phyloP scores from a whole-genome alignment of 768 basidiomycete genomes.

The Russula ochroleuca region DNA sequence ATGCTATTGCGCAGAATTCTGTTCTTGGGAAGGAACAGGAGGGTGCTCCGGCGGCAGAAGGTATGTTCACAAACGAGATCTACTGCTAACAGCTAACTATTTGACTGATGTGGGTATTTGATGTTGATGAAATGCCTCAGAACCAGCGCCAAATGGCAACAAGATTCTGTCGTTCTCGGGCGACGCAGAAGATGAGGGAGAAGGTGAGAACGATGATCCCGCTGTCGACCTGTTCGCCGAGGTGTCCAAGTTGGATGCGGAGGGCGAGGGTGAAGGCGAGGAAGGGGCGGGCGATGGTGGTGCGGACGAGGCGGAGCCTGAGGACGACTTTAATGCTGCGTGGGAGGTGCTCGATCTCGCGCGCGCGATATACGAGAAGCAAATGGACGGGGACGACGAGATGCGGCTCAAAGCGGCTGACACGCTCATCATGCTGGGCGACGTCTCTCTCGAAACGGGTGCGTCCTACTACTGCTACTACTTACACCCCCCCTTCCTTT shows the following conservation, averaged over 20 bases:
- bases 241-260: no score
- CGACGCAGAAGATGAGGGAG: conserved; percentile 67
- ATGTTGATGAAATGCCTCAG: conserved; percentile 22
- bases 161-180: conserved; percentile 75
- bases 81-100: no score
- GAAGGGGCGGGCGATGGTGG: conserved; percentile 53
- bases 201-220: conserved; percentile 48
- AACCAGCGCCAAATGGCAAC: conserved; percentile 41
- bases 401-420: conserved; percentile 83
- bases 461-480: no score
- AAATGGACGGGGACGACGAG: conserved; percentile 53
- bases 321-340: conserved; percentile 96
- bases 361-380: conserved; percentile 76
- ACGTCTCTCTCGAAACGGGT: conserved; percentile 98
- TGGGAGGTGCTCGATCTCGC: conserved; percentile 98
- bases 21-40: conserved; percentile 84
- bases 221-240: conserved; percentile 63
- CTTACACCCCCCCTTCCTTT: background rate
- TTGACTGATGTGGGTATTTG: background rate
- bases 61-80: no score
- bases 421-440: conserved; percentile 84
- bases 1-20: conserved; percentile 78
- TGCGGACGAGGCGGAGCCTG: conserved; percentile 68
- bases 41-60: conserved; percentile 40
- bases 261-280: conserved; percentile 42